Evolutionary conservation across 257 asterid genomes (phyloP).

Genomic region (Voacanga thouarsii): DNA sequence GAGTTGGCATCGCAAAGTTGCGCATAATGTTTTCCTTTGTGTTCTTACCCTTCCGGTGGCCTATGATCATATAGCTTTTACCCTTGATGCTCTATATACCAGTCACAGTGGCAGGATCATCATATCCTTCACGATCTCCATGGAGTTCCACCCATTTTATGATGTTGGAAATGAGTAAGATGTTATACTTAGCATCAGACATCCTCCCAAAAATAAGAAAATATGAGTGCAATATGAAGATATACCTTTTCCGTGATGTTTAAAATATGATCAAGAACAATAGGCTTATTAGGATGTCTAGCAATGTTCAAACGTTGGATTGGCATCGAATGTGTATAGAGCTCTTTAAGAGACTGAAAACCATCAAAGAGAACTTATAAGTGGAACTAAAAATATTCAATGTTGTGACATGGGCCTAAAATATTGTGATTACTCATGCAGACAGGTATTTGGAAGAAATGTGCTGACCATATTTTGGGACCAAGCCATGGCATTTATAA

Average conservation of each 20-base stretch:
- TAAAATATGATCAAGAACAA: constrained; percentile 47
- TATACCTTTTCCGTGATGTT: constrained; percentile 50
- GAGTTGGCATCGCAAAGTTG: constrained; percentile 61
- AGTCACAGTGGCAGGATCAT: constrained; percentile 50
- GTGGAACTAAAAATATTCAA: not conserved
- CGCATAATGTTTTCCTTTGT: constrained; percentile 52
- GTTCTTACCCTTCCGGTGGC: constrained; percentile 52
- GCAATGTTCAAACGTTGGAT: constrained; percentile 50
- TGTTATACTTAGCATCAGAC: not conserved
- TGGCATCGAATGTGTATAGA: constrained; percentile 45
- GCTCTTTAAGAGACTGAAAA: constrained; percentile 44
- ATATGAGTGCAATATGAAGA: constrained; percentile 3
- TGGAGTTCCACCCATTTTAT: constrained; percentile 49
- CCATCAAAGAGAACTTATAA: constrained; percentile 6
- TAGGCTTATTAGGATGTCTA: constrained; percentile 52
- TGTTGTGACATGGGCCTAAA: not conserved
- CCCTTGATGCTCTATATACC: constrained; percentile 43
- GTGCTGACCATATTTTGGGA: no score
- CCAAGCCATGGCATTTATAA: no score
- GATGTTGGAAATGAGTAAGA: constrained; percentile 12
- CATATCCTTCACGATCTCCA: constrained; percentile 50
- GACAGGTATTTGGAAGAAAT: no score
- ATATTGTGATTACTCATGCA: no score
- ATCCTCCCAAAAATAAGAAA: not conserved
- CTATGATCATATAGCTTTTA: constrained; percentile 46